phyloP scores from a whole-genome alignment of 306 rosid species.

The Trifolium fragiferum region DNA sequence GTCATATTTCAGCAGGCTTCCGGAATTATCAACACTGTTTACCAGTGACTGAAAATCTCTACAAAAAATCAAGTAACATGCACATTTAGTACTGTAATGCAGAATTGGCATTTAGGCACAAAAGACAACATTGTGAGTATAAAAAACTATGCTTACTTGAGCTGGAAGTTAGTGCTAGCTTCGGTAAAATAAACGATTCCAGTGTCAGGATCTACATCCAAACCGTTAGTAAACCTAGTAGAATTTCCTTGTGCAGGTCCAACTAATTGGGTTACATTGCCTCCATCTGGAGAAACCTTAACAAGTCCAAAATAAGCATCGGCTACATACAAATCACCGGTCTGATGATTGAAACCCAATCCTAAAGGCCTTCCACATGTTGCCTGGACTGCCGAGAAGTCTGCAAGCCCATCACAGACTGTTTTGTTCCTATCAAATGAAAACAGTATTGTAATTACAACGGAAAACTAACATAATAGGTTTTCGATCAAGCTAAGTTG shows the following conservation, averaged over 20 bases:
- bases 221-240: constrained; percentile 36
- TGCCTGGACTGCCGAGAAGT: constrained; percentile 45
- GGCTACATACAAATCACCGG: constrained; percentile 46
- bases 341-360: constrained; percentile 44
- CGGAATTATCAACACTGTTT: constrained; percentile 42
- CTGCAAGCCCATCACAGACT: constrained; percentile 53
- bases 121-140: background rate
- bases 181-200: constrained; percentile 57
- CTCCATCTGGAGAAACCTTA: constrained; percentile 38
- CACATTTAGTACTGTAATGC: background rate
- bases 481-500: background rate
- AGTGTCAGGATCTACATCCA: constrained; percentile 49
- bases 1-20: constrained; percentile 47
- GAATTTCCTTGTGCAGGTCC: constrained; percentile 2
- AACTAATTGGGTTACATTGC: constrained; percentile 39
- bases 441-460: background rate
- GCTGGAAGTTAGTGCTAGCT: constrained; percentile 42
- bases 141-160: constrained; percentile 40
- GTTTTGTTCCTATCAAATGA: constrained; percentile 37
- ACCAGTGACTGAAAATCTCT: constrained; percentile 38
- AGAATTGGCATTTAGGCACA: background rate
- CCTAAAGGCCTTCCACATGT: constrained; percentile 68
- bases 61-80: background rate
- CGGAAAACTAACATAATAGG: no score
- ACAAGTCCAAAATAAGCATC: constrained; percentile 57